Percentiles rank a stretch among this genome's conserved stretches.
These are phyloP conservation scores for Dittrichia graveolens DNA, from an alignment of 129 eudicot species.

Conservation along the genomic window DNA sequence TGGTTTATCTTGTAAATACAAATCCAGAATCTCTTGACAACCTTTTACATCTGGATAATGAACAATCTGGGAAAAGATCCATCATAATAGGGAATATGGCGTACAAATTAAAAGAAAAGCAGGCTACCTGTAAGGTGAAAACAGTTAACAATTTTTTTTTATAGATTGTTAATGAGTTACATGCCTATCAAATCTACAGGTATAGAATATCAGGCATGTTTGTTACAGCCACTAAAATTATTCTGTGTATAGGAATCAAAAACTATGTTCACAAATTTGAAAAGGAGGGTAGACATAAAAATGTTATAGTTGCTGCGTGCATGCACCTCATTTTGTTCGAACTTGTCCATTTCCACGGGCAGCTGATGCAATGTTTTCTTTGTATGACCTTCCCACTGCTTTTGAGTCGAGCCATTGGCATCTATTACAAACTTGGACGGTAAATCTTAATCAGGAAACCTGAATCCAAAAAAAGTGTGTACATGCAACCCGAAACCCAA, in stretches of 20 bases:
- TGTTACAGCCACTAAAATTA: constrained; percentile 94
- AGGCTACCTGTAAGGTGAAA: not conserved
- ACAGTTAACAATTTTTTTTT: not conserved
- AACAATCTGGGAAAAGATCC: constrained; percentile 58
- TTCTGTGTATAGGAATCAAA: constrained; percentile 49
- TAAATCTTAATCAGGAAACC: too few species aligned
- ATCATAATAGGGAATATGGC: not conserved
- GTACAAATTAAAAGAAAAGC: constrained; percentile 19
- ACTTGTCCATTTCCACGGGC: constrained; percentile 98
- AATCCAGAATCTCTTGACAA: constrained; percentile 83
- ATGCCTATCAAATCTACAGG: constrained; percentile 98
- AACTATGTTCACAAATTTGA: not conserved
- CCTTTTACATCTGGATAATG: constrained; percentile 91
- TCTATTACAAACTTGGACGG: constrained; percentile 55
- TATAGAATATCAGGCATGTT: constrained; percentile 96
- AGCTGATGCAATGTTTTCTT: constrained; percentile 95
- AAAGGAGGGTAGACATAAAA: not conserved
- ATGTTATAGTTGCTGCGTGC: constrained; percentile 6
- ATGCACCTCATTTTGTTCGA: constrained; percentile 91
- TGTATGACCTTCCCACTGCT: constrained; percentile 99
- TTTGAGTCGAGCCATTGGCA: constrained; percentile 95
- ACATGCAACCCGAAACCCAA: too few species aligned
- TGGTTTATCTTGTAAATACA: constrained; percentile 87
- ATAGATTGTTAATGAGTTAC: constrained; percentile 46
- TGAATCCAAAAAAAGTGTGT: too few species aligned